Base-by-base conservation (phyloP, 2,329 filamentous ascomycete species). In the Penicillium psychrosexuale region DNA sequence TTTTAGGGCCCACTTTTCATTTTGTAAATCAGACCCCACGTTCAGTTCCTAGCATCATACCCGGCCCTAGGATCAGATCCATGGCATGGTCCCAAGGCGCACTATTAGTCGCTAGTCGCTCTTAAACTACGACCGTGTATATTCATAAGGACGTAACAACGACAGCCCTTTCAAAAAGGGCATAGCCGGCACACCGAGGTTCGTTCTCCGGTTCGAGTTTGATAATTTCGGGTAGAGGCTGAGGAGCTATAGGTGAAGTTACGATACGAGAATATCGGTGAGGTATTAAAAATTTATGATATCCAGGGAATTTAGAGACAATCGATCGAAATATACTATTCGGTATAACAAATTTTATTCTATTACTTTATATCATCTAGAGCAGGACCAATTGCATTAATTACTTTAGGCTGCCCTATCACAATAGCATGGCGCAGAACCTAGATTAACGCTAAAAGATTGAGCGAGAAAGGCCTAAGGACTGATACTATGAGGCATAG, bases 171-270 rank as follows among this genome's bases (percentile, higher is more conserved):
- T 1, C 60, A 59, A 3, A 37, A 3, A 37, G 40, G 4, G 62
- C 63, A 13, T 56, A 61, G 2, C 62, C 64, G 22, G 43, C 57
- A 40, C 64, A 65, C 40, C 44, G 58, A 17, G 55, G 42, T 15
- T 66, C 63, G 19, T 50, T 3, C 0, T 59, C 55, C 8, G 61
- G 63, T n/a, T 63, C 15, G 13, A 67, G 52, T 0, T 52, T 27
- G 19, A 67, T 53, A 24, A 66, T 63, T 0, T 60, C 50, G 11
- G 55, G 58, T 27, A 67, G 57, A 51, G 38, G 22, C 3, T 24
- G 22, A 24, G 22, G 13, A 6, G 47, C 27, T 15, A 34, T 22
- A 37, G 47, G n/a, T 24, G 53, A 5, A 38, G 2, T 19, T 43
- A 19, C 6, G 9, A 12, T 5, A 6, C 15, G 19, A 13, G 24